These are phyloP conservation scores for Stromatinia cepivora DNA, from an alignment of 2,329 filamentous ascomycete species.

Conservation along the genomic window DNA sequence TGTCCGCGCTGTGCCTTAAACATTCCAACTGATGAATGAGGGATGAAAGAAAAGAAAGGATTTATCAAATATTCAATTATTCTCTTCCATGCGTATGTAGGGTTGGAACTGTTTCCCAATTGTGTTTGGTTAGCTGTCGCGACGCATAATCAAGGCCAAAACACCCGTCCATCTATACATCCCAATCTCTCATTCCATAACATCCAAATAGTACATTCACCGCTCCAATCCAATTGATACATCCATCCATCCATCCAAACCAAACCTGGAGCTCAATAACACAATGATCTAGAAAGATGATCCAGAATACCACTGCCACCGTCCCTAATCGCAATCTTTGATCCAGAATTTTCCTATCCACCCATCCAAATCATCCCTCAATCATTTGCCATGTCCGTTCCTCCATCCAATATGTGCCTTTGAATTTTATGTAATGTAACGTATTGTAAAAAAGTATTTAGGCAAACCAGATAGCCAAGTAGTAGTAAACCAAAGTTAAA, in stretches of 20 bases:
- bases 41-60: background rate
- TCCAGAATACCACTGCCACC: constrained; percentile 7
- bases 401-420: constrained; percentile 12
- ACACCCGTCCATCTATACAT: background rate
- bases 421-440: constrained; percentile 9
- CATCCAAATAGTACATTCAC: background rate
- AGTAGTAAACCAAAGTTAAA: constrained; percentile 12
- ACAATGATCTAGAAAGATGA: constrained; percentile 7
- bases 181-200: background rate
- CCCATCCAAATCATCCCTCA: constrained; percentile 15
- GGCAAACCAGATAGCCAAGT: background rate
- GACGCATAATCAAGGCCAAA: background rate
- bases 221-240: background rate
- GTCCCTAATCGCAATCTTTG: background rate
- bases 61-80: background rate
- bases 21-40: background rate
- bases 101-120: background rate
- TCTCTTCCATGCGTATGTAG: constrained; percentile 8
- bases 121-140: background rate
- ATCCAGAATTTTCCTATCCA: constrained; percentile 14
- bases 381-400: background rate
- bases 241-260: background rate
- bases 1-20: background rate
- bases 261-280: constrained; percentile 10
- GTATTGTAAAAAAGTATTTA: background rate